Conservation (phyloP, 495 filamentous ascomycete species). For the Amniculicola lignicola region DNA sequence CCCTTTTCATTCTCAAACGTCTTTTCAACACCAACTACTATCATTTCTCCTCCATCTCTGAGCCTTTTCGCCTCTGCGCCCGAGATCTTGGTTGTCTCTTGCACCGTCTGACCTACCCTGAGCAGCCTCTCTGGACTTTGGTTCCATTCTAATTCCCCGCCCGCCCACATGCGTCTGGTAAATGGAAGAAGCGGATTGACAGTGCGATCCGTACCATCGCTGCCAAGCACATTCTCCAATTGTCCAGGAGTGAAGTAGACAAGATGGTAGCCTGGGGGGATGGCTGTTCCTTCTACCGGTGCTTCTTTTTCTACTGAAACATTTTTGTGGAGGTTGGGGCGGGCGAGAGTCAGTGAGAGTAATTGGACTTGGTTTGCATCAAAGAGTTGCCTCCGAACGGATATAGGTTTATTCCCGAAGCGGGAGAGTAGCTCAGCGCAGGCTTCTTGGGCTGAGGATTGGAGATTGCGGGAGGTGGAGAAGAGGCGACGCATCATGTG, state of each 20-base stretch:
- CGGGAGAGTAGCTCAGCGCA: conserved; percentile 16
- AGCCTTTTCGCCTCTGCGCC: conserved; percentile 52
- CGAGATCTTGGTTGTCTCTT: conserved; percentile 56
- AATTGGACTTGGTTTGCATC: conserved; percentile 26
- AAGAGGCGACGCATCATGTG: no score
- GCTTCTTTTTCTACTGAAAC: background rate
- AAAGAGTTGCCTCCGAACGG: conserved; percentile 18
- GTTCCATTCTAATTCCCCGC: conserved; percentile 59
- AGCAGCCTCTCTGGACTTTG: conserved; percentile 45
- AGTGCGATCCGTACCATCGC: conserved; percentile 69
- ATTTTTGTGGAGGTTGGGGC: background rate
- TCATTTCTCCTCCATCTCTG: conserved; percentile 57
- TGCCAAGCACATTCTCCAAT: conserved; percentile 47
- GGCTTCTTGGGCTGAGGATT: conserved; percentile 18
- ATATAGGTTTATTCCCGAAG: conserved; percentile 23
- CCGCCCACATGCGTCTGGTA: conserved; percentile 75
- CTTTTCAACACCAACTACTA: conserved; percentile 65
- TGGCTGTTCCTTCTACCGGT: conserved; percentile 16
- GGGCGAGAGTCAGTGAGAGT: conserved; percentile 9
- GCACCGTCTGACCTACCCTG: conserved; percentile 52
- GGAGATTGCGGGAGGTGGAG: background rate
- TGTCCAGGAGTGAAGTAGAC: conserved; percentile 28
- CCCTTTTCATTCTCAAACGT: conserved; percentile 52
- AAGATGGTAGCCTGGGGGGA: conserved; percentile 29
- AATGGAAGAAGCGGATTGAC: conserved; percentile 66